These are phyloP conservation scores for Gaeumannomyces sp. DNA, from an alignment of 2,329 filamentous ascomycete genomes.

Conservation along the genomic window DNA sequence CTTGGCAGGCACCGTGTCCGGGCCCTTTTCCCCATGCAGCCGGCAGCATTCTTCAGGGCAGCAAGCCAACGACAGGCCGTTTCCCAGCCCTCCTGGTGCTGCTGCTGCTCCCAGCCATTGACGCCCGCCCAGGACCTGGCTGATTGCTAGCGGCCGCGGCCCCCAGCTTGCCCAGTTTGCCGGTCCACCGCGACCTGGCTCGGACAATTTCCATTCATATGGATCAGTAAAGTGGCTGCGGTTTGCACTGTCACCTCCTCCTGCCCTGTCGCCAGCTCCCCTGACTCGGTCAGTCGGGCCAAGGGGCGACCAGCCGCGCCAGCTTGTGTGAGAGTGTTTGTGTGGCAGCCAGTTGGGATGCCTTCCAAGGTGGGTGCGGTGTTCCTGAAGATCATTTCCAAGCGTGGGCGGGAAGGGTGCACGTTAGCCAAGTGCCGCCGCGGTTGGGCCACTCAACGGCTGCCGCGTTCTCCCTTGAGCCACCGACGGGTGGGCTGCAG, in stretches of 20 bases:
- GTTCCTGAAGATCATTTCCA: slow-evolving; percentile 1
- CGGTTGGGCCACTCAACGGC: not conserved
- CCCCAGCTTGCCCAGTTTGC: too few species aligned
- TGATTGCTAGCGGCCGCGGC: not conserved
- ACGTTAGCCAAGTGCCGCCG: too few species aligned
- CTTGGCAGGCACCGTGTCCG: slow-evolving; percentile 9
- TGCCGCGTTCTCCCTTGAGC: not conserved
- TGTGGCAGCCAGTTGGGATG: not conserved
- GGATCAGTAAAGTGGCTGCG: not conserved
- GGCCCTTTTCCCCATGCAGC: not conserved
- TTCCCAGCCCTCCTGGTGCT: not conserved
- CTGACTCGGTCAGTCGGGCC: not conserved
- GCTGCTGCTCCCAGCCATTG: too few species aligned
- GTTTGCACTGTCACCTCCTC: not conserved
- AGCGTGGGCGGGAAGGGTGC: not conserved
- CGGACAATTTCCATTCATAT: not conserved
- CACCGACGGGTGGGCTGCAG: too few species aligned
- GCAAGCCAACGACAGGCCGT: not conserved
- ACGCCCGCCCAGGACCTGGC: too few species aligned
- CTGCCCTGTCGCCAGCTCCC: not conserved
- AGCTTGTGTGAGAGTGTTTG: too few species aligned
- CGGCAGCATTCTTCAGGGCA: not conserved
- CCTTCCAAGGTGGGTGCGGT: not conserved
- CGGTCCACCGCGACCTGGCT: not conserved
- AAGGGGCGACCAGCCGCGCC: too few species aligned